Base-by-base conservation (phyloP, 805 yeast genomes). In the Maudiozyma barnettii region DNA sequence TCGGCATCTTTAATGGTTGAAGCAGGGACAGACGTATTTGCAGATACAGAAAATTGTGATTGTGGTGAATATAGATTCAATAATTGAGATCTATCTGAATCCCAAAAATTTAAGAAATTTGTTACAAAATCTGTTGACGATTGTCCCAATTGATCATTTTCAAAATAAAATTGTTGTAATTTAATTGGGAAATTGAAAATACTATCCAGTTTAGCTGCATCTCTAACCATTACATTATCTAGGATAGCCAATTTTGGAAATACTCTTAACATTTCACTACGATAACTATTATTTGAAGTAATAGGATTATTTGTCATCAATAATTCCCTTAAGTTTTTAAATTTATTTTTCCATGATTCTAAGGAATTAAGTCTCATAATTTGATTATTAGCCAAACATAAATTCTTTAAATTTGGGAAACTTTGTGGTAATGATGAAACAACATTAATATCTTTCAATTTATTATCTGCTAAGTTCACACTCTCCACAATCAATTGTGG, bases 191-290 rank as follows among this genome's bases (percentile, higher is more conserved):
- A 73, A 5, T 71, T 69, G 54, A 76, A 73, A 38, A 81, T 74
- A 19, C 65, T 51, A 5, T 63, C 63, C 37, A 87, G 63, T 47
- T 78, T 81, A 42, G 66, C 66, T 62, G 83, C 95, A 61, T 86
- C 88, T 52, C 97, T 75, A 16, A 93, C 77, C 3, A 79, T 65
- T 44, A 78, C 78, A 20, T 93, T 95, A 66, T 93, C 95, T 39
- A 93, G 68, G 19, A 89, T 73, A 4, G 82, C 73, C 46, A 91
- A 72, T 48, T 83, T 72, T n/a, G 98, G 97, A 68, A 93, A 93
- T 35, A 75, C 58, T 46, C 74, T 74, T 63, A 87, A 67, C 41
- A 91, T 69, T 48, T 86, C 95, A 5, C 71, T 58, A 50, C 78
- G 77, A 51, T 81, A 75, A 36, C 65, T 61, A 14, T 74, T 69